Base-by-base conservation (phyloP, 352 stramenopile species). In the Pythium grandisporangium region DNA sequence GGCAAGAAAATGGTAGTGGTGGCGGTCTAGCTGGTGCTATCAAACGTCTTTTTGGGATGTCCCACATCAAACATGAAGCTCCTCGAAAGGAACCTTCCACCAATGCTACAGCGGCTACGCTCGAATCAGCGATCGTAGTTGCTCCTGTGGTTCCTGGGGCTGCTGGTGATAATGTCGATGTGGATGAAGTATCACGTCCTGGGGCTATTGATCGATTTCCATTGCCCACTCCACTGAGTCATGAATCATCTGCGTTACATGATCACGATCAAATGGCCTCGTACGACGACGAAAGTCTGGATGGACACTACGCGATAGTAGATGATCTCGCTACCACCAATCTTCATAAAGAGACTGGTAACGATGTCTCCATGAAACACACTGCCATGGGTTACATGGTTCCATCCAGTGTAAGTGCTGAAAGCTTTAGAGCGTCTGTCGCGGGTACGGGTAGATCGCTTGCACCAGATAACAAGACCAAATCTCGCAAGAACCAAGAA, bases 11-110 rank as follows among this genome's bases (percentile, higher is more conserved):
- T n/a, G n/a, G n/a, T n/a, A n/a, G n/a, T n/a, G n/a, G n/a, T n/a
- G 30, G 39, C 5, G 62, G 75, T 1, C 67, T 89, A 19, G 53
- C 66, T 30, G 62, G 64, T 13, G 73, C 63, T 17, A 34, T 89
- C 1, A 86, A 86, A 51, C 59, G 76, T 0, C 77, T 89, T 6
- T 84, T 89, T 32, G 70, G 70, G 4, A 73, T 86, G 34, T 59
- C 53, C 0, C 40, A 42, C 17, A 32, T 14, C 27, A 32, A 39
- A 32, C 8, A 8, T 14, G 34, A 8, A 13, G 34, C 10, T 39
- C 8, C 34, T 23, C 8, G 8, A 16, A 39, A 24, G n/a, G n/a
- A n/a, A n/a, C n/a, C n/a, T n/a, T n/a, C n/a, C n/a, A n/a, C n/a
- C n/a, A n/a, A n/a, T n/a, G n/a, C n/a, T n/a, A n/a, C n/a, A n/a